These are phyloP conservation scores for Lichtheimia ramosa DNA, from an alignment of 371 early-diverging fungal species.

Conservation along the genomic window DNA sequence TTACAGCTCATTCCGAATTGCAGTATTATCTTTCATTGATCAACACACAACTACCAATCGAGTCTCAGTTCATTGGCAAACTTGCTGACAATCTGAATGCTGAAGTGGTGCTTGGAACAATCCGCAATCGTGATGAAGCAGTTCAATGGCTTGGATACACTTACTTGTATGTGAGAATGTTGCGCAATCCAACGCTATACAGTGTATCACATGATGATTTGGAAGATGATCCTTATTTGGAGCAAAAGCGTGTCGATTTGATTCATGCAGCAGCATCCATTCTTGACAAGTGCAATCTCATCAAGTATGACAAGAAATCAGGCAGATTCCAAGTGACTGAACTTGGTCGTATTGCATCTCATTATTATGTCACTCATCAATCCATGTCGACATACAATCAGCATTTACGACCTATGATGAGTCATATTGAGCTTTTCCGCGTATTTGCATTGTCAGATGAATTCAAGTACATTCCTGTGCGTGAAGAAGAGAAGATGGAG, in stretches of 20 bases:
- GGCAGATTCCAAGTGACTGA: slow-evolving; percentile 90
- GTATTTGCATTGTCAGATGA: slow-evolving; percentile 91
- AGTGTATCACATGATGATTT: slow-evolving; percentile 72
- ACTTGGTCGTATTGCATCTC: slow-evolving; percentile 94
- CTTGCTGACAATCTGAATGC: slow-evolving; percentile 95
- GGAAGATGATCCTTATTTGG: slow-evolving; percentile 81
- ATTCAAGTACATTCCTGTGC: slow-evolving; percentile 93
- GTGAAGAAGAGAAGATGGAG: slow-evolving; percentile 96
- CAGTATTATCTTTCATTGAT: slow-evolving; percentile 93
- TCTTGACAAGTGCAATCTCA: slow-evolving; percentile 85
- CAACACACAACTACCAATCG: slow-evolving; percentile 96
- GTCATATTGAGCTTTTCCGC: slow-evolving; percentile 89
- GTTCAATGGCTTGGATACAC: slow-evolving; percentile 97
- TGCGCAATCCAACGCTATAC: slow-evolving; percentile 84
- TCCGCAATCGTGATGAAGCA: slow-evolving; percentile 91
- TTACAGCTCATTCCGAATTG: slow-evolving; percentile 92
- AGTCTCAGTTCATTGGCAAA: slow-evolving; percentile 90
- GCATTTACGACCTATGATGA: slow-evolving; percentile 90
- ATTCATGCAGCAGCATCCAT: slow-evolving; percentile 85
- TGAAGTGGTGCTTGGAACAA: slow-evolving; percentile 94
- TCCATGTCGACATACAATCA: slow-evolving; percentile 94
- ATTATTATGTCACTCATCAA: slow-evolving; percentile 89
- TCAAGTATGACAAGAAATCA: slow-evolving; percentile 91
- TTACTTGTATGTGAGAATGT: slow-evolving; percentile 97
- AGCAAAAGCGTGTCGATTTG: slow-evolving; percentile 86